Percentiles rank a stretch among this genome's conserved stretches.
phyloP scores from a whole-genome alignment of 352 stramenopile species.

The Globisporangium spinosum region DNA sequence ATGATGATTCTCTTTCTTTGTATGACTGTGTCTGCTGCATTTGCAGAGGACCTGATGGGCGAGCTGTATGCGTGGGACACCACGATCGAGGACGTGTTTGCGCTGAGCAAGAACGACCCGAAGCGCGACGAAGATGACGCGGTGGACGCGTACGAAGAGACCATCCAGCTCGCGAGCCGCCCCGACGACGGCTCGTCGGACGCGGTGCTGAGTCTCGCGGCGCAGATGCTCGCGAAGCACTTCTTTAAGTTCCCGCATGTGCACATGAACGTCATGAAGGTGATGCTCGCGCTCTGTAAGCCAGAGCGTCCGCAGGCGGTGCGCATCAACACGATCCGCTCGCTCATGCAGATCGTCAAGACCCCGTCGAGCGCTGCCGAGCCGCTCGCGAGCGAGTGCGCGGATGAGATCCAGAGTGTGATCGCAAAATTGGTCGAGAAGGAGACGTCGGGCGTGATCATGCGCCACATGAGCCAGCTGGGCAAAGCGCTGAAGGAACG shows the following conservation, averaged over 20 bases:
- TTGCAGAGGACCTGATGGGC: constrained; percentile 40
- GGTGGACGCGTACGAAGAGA: constrained; percentile 70
- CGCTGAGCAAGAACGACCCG: constrained; percentile 35
- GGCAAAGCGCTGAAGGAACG: constrained; percentile 43
- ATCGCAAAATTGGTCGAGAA: constrained; percentile 34
- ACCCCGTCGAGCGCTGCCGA: constrained; percentile 23
- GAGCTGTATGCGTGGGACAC: constrained; percentile 71
- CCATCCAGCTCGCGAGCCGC: constrained; percentile 47
- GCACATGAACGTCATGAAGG: constrained; percentile 67
- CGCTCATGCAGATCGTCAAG: constrained; percentile 69
- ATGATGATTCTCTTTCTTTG: background rate
- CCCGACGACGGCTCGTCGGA: constrained; percentile 30
- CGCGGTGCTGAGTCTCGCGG: constrained; percentile 59
- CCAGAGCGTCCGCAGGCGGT: constrained; percentile 45
- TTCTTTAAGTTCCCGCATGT: constrained; percentile 79
- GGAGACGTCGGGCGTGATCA: constrained; percentile 53
- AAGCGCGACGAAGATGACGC: constrained; percentile 66
- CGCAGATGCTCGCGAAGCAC: constrained; percentile 71
- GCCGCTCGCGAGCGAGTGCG: constrained; percentile 26
- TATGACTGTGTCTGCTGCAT: background rate
- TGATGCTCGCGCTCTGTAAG: constrained; percentile 47
- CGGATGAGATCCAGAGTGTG: constrained; percentile 38
- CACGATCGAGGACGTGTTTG: constrained; percentile 58
- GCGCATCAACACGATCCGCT: constrained; percentile 72
- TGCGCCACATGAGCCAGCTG: constrained; percentile 58